Evolutionary conservation across 2,329 filamentous ascomycete genomes (phyloP), one percentile per base, ranked within the genome.

Genomic region (Aspergillus glaucus): DNA sequence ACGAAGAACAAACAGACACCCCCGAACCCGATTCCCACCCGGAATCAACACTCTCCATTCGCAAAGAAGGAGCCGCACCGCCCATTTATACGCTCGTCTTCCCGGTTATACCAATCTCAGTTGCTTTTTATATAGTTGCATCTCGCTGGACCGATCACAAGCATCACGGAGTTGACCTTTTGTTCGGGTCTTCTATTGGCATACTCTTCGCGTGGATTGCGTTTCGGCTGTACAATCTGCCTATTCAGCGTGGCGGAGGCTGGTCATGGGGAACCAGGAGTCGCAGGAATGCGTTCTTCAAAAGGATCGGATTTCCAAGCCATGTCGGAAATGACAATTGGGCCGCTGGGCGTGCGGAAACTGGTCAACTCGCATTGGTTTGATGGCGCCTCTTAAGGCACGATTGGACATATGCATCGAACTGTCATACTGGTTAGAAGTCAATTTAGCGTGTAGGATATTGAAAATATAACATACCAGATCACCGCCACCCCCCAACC

Each of bases 161-260:
- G 36, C 92, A 97, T 67, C 87, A 92, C 65, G 90, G 85, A n/a
- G 92, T 95, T 65, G 92, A 97, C 56, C 87, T 96, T 55, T 71
- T 96, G 2, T 88, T 87, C 54, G 92, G 92, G n/a, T 86, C 85
- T 48, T 56, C 87, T 10, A 86, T 96, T 53, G 92, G 92, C 7
- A 78, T 85, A 12, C 69, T 83, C 41, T 80, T 80, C 34, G 80
- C 87, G 17, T 84, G 84, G 64, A 82, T 92, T 57, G 80, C 84
- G 3, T 95, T 95, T 73, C 78, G 87, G 21, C 88, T 85, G 73
- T 96, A 95, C 64, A 89, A 96, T 63, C 72, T 93, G 8, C 88
- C 90, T 0, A 82, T 95, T 53, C 75, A 74, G 17, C 77, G 79
- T n/a, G 89, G 89, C 6, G 86, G 85, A 1, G 91, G 91, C 12